Percentiles rank a stretch among this genome's conserved stretches.
phyloP scores from a whole-genome alignment of 768 basidiomycete species.

The Chalciporus chontae region DNA sequence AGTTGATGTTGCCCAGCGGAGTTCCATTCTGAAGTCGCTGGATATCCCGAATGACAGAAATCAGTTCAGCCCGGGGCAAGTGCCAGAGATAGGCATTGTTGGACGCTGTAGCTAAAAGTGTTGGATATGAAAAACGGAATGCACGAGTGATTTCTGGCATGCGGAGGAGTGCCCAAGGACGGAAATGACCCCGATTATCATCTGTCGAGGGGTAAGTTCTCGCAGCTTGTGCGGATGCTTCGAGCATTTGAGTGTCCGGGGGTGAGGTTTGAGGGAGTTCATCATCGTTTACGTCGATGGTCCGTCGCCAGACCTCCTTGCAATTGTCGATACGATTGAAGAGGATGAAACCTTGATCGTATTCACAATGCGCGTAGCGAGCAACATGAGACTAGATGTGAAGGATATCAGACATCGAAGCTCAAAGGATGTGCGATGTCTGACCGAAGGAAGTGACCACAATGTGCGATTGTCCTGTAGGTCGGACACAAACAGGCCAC shows the following conservation, averaged over 20 bases:
- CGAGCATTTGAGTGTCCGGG: constrained; percentile 32
- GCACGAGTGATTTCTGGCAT: constrained; percentile 46
- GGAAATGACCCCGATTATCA: constrained; percentile 48
- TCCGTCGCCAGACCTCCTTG: constrained; percentile 71
- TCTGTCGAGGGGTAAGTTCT: constrained; percentile 8
- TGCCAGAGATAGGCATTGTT: constrained; percentile 59
- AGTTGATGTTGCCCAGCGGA: constrained; percentile 43
- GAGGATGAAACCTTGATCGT: constrained; percentile 64
- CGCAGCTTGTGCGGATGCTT: constrained; percentile 22
- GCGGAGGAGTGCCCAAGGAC: constrained; percentile 55
- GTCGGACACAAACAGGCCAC: constrained; percentile 60
- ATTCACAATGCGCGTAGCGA: constrained; percentile 66
- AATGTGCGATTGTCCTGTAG: constrained; percentile 44
- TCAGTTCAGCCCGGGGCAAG: constrained; percentile 45
- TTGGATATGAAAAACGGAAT: constrained; percentile 68
- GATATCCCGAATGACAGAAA: constrained; percentile 36
- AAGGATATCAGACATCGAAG: constrained; percentile 1
- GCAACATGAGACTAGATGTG: constrained; percentile 9
- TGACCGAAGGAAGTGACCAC: constrained; percentile 62
- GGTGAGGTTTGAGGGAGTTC: constrained; percentile 23
- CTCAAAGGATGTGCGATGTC: constrained; percentile 14
- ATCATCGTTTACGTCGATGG: constrained; percentile 31
- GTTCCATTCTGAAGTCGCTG: constrained; percentile 11
- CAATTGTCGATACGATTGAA: constrained; percentile 56
- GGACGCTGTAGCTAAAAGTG: constrained; percentile 47